Percentiles rank a stretch among this genome's conserved stretches.
These are phyloP conservation scores for Sisymbrium irio DNA, from an alignment of 345 rosid genomes.

Conservation along the genomic window DNA sequence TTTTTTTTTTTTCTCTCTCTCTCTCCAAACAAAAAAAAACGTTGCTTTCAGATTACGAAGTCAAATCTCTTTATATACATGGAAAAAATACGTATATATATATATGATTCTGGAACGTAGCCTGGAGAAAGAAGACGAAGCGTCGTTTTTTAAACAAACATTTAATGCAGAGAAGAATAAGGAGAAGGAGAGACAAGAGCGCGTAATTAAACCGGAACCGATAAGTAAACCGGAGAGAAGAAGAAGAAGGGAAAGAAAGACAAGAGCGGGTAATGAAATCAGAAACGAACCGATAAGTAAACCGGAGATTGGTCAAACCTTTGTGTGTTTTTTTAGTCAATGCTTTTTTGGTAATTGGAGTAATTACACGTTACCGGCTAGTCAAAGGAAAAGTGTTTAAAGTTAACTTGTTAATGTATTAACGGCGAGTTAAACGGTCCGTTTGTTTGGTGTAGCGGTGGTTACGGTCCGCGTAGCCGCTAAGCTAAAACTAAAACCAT, in stretches of 20 bases:
- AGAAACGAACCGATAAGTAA: not conserved
- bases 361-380: slow-evolving; percentile 20
- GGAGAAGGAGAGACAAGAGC: too few relatives aligned
- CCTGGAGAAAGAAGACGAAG: slow-evolving; percentile 32
- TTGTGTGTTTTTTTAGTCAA: slow-evolving; percentile 1
- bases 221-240: not conserved
- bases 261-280: too few relatives aligned
- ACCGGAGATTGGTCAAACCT: not conserved
- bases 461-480: slow-evolving; percentile 33
- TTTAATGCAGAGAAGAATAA: slow-evolving; percentile 17
- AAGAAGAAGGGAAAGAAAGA: not conserved
- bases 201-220: too few relatives aligned
- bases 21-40: not conserved
- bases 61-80: slow-evolving; percentile 32
- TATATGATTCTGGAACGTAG: slow-evolving; percentile 6
- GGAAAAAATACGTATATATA: slow-evolving; percentile 1
- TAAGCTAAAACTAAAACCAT: slow-evolving; percentile 23
- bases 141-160: slow-evolving; percentile 30
- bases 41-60: slow-evolving; percentile 40
- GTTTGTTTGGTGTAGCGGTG: slow-evolving; percentile 31
- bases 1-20: not conserved
- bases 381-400: slow-evolving; percentile 4
- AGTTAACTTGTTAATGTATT: not conserved
- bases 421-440: slow-evolving; percentile 25
- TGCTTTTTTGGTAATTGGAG: slow-evolving; percentile 5